A percentile compares a stretch with the other conserved stretches of the same genome.
These are phyloP conservation scores for Aspergillus texensis DNA, from an alignment of 2,329 filamentous ascomycete genomes.

Conservation along the genomic window DNA sequence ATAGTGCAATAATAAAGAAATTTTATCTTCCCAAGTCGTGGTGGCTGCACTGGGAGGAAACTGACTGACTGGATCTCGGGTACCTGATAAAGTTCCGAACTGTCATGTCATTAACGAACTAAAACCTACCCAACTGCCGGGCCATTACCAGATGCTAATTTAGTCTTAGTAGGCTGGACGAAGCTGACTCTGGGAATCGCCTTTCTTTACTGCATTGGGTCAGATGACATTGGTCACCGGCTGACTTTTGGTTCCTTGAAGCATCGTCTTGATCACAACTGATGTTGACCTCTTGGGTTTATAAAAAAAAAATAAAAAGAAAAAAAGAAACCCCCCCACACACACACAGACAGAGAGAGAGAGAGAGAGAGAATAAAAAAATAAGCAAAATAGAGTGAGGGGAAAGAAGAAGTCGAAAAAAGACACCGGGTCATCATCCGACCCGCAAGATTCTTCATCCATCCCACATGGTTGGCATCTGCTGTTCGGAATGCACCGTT, in stretches of 20 bases:
- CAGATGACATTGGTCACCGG: not conserved
- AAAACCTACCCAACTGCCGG: conserved; percentile 7
- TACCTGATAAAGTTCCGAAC: not conserved
- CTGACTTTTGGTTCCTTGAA: not conserved
- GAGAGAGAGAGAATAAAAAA: too few species aligned
- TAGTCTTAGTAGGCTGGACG: not conserved
- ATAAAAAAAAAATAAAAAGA: not conserved
- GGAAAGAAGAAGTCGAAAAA: not conserved
- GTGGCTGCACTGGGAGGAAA: not conserved
- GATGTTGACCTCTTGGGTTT: not conserved
- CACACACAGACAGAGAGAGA: too few species aligned
- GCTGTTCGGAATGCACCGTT: conserved; percentile 6
- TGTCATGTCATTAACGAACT: not conserved
- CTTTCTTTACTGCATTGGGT: not conserved
- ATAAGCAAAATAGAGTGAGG: not conserved
- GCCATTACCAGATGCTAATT: conserved; percentile 3
- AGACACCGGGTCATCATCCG: not conserved
- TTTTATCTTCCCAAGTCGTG: not conserved
- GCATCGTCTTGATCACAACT: not conserved
- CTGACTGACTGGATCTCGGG: not conserved
- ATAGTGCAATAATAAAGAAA: not conserved
- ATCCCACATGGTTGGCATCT: conserved; percentile 39
- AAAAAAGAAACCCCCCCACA: not conserved
- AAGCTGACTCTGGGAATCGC: not conserved
- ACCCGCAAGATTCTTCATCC: not conserved